Percentiles rank a stretch among this genome's conserved stretches.
Evolutionary conservation across 306 rosid species (phyloP).

Genomic region (Pyrus betulifolia): DNA sequence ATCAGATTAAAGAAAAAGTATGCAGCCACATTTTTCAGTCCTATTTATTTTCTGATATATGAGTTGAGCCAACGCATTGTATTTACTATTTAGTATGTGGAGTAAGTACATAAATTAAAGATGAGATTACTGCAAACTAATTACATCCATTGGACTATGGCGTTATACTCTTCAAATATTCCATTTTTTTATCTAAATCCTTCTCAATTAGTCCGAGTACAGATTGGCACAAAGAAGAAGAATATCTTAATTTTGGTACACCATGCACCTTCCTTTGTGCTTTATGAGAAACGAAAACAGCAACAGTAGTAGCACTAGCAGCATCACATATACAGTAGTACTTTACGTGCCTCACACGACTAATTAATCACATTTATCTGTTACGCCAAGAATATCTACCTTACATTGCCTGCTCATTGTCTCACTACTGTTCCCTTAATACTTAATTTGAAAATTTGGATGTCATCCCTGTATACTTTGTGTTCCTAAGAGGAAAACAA

Average conservation of each 20-base stretch:
- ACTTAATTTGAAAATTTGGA: neutral
- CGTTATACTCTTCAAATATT: neutral
- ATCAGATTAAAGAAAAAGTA: neutral
- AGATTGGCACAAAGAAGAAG: neutral
- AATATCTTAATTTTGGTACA: neutral
- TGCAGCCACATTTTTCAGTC: neutral
- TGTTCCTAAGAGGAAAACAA: too few relatives aligned
- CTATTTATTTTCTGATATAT: neutral
- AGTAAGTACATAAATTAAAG: neutral
- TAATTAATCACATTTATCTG: slow-evolving; percentile 26
- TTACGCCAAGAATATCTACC: slow-evolving; percentile 34
- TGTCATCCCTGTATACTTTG: neutral
- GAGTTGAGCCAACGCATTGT: neutral
- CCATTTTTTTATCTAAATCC: neutral
- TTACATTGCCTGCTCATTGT: neutral
- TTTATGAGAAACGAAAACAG: neutral
- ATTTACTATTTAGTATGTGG: neutral
- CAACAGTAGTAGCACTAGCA: slow-evolving; percentile 8
- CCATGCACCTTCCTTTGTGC: neutral
- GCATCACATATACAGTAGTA: slow-evolving; percentile 15
- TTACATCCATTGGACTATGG: neutral
- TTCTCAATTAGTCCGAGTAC: neutral
- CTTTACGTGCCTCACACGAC: slow-evolving; percentile 61
- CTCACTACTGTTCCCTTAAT: neutral
- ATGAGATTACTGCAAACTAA: neutral